phyloP scores from a whole-genome alignment of 2,329 filamentous ascomycete species.

The Aspergillus candidus region DNA sequence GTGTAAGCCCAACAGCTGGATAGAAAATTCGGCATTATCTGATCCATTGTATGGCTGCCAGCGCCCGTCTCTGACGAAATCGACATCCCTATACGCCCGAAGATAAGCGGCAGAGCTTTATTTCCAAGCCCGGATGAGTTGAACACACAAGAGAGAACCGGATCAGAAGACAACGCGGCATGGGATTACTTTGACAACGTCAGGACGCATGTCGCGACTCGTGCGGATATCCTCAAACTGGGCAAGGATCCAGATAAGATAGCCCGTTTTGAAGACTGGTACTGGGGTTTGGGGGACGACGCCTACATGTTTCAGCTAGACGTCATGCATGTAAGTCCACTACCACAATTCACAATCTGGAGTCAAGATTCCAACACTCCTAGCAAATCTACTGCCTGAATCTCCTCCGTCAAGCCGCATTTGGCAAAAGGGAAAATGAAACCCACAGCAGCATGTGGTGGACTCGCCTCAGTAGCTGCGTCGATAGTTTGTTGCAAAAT shows the following conservation, averaged over 20 bases:
- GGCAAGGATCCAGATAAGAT: neutral
- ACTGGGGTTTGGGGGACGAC: neutral
- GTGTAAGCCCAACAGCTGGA: too few species aligned
- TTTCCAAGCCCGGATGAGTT: too few species aligned
- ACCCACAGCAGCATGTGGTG: neutral
- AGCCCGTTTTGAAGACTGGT: neutral
- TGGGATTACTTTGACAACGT: neutral
- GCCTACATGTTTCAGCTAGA: neutral
- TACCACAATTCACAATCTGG: too few species aligned
- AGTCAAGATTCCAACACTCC: neutral
- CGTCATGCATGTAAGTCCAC: neutral
- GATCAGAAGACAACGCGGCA: slow-evolving; percentile 33
- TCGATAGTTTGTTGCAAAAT: slow-evolving; percentile 1
- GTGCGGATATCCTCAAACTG: neutral
- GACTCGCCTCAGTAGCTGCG: slow-evolving; percentile 2
- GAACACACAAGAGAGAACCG: slow-evolving; percentile 53
- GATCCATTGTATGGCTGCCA: too few species aligned
- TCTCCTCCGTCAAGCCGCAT: neutral
- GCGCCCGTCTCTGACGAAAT: too few species aligned
- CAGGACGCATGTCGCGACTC: neutral
- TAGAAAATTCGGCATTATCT: too few species aligned
- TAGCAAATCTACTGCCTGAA: slow-evolving; percentile 6
- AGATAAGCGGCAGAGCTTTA: too few species aligned
- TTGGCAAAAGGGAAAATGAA: neutral
- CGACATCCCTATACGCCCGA: too few species aligned